Conservation (phyloP, 202 grass and related monocot species). For the Musa balbisiana region DNA sequence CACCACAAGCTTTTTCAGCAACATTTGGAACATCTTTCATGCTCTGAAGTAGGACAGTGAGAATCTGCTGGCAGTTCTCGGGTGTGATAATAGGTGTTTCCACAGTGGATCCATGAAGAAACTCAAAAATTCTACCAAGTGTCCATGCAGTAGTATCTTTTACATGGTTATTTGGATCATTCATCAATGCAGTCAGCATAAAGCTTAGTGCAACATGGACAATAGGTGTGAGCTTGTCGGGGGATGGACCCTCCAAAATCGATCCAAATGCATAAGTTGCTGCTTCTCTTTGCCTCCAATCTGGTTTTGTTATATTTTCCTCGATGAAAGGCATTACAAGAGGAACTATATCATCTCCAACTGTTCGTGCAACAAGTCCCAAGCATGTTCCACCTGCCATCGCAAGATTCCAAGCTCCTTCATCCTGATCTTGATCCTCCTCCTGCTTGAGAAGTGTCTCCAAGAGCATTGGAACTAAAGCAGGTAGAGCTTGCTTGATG, state of each 20-base stretch:
- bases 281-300: neutral
- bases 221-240: neutral
- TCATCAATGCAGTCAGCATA: slow-evolving; percentile 7
- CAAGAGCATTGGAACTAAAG: too few species aligned
- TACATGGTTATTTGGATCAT: neutral
- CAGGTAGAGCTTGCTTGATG: too few species aligned
- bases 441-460: too few species aligned
- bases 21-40: neutral
- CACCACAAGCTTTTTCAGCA: neutral
- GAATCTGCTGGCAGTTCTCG: neutral
- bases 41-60: neutral
- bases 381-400: slow-evolving; percentile 5
- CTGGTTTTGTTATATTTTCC: neutral
- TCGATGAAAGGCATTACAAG: neutral
- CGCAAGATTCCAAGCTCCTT: too few species aligned
- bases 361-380: neutral
- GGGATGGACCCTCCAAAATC: slow-evolving; percentile 2
- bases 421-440: too few species aligned
- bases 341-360: neutral
- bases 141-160: neutral
- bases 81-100: neutral
- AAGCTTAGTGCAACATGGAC: neutral
- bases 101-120: slow-evolving; percentile 4
- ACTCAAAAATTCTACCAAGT: neutral
- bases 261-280: slow-evolving; percentile 6